Percentiles rank a stretch among this genome's conserved stretches.
Conservation (phyloP, 148 eudicot species). For the Camellia japonica region DNA sequence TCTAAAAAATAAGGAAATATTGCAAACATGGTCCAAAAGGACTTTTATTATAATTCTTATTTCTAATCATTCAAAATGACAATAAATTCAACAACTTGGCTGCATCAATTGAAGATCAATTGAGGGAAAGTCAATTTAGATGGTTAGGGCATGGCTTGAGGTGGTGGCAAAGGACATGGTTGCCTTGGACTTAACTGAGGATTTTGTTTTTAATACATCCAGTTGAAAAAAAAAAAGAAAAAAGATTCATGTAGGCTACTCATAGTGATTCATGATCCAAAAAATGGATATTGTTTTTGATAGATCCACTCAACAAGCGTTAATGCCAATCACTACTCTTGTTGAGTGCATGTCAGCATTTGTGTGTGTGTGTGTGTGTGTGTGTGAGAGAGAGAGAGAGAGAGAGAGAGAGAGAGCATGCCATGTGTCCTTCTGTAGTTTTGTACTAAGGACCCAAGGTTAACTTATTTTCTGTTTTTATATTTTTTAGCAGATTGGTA, state of each 20-base stretch:
- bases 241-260: too few species aligned
- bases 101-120: too few species aligned
- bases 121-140: too few species aligned
- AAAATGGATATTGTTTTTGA: not conserved
- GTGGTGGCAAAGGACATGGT: not conserved
- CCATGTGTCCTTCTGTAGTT: not conserved
- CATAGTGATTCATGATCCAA: too few species aligned
- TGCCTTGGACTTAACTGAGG: not conserved
- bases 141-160: not conserved
- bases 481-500: slow-evolving; percentile 56
- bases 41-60: too few species aligned
- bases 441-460: slow-evolving; percentile 13
- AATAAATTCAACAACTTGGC: too few species aligned
- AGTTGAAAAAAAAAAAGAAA: not conserved
- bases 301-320: not conserved
- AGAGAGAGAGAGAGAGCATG: not conserved
- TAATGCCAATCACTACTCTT: not conserved
- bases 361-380: not conserved
- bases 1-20: too few species aligned
- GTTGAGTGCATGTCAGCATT: slow-evolving; percentile 9
- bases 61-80: too few species aligned
- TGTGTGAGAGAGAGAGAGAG: not conserved
- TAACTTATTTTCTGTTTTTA: not conserved
- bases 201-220: not conserved
- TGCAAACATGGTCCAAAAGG: too few species aligned